Evolutionary conservation across 805 yeast species (phyloP).

Genomic region (Saccharomycopsis vini): DNA sequence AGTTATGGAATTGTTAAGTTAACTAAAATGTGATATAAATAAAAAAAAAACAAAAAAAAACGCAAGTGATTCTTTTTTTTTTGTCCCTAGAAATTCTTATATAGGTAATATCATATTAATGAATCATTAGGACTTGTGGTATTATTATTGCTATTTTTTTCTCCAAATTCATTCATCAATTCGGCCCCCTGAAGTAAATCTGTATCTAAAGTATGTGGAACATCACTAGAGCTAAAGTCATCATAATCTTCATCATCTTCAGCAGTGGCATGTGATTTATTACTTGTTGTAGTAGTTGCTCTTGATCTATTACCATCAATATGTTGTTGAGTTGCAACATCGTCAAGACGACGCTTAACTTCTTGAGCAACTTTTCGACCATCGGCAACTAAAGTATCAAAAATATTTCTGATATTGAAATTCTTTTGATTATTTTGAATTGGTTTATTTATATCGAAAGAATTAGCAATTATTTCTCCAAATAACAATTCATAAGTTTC

Average conservation of each 20-base stretch:
- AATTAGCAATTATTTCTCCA: conserved; percentile 53
- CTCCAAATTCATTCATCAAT: conserved; percentile 7
- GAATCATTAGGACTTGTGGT: no score
- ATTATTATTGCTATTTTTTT: no score
- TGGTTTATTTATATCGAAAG: conserved; percentile 57
- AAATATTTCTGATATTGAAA: conserved; percentile 71
- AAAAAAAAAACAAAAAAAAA: not conserved
- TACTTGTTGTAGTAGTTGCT: not conserved
- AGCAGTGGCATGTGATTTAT: not conserved
- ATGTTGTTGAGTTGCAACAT: no score
- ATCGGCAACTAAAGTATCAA: conserved; percentile 85
- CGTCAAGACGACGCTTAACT: conserved; percentile 81
- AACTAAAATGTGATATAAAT: not conserved
- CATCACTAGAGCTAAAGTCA: conserved; percentile 10
- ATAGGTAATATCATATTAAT: no score
- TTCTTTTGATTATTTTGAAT: conserved; percentile 36
- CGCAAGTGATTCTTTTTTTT: no score
- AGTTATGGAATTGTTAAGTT: not conserved
- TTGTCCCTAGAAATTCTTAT: no score
- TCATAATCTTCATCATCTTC: conserved; percentile 16
- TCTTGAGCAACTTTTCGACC: conserved; percentile 87
- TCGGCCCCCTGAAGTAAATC: conserved; percentile 16
- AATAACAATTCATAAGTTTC: conserved; percentile 87
- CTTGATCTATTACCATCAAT: conserved; percentile 2
- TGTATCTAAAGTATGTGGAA: conserved; percentile 8